These are phyloP conservation scores for Diaporthe australafricana DNA, from an alignment of 2,329 filamentous ascomycete species.

Conservation along the genomic window DNA sequence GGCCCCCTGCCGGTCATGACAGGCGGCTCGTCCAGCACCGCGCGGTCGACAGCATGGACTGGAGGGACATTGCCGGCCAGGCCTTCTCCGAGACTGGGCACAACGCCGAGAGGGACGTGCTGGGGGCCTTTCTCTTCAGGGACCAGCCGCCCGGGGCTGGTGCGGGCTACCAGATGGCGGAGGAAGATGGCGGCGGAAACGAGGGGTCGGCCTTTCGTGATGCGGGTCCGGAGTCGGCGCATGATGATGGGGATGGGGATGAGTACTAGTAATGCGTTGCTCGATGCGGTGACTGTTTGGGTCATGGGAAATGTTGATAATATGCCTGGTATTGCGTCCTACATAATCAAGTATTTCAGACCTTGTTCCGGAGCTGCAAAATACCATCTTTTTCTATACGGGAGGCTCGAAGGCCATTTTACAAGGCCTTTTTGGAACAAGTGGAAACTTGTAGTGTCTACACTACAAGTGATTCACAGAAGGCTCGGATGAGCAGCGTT, in stretches of 20 bases:
- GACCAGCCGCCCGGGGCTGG: constrained; percentile 39
- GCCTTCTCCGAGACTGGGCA: constrained; percentile 45
- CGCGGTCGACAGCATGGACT: constrained; percentile 2
- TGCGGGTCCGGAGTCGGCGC: background rate
- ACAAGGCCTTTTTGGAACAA: no score
- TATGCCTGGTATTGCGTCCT: no score
- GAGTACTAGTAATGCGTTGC: background rate
- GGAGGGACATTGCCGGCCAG: constrained; percentile 8
- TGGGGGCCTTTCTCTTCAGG: constrained; percentile 48
- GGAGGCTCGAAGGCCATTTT: no score
- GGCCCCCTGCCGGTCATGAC: background rate
- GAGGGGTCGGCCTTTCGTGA: background rate
- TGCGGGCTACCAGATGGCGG: background rate
- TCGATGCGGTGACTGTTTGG: background rate
- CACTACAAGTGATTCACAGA: no score
- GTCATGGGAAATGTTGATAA: background rate
- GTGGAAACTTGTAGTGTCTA: no score
- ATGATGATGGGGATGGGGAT: background rate
- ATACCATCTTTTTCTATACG: no score
- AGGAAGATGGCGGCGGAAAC: background rate
- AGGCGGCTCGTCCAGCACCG: background rate
- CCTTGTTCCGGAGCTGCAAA: no score
- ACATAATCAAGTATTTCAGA: no score
- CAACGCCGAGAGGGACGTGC: constrained; percentile 46
- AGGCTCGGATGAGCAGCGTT: no score